Conservation (phyloP, 495 filamentous ascomycete genomes). For the Trichodelitschia bisporula region DNA sequence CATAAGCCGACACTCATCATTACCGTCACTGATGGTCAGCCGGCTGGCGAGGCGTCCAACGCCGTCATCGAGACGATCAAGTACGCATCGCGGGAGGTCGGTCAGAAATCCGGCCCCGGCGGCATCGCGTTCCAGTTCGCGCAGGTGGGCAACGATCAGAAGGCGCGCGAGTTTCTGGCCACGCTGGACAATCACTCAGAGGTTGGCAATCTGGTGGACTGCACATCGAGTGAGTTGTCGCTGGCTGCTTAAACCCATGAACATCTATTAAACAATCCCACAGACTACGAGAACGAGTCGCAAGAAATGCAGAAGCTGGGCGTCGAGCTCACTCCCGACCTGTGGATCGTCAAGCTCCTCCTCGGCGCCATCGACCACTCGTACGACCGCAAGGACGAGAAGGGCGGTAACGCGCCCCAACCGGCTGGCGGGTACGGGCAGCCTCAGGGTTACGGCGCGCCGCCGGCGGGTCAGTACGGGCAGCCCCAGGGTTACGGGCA, state of each 20-base stretch:
- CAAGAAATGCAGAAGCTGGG: conserved; percentile 35
- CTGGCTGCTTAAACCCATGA: neutral
- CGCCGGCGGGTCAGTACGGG: conserved; percentile 9
- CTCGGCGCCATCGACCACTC: conserved; percentile 42
- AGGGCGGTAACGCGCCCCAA: conserved; percentile 8
- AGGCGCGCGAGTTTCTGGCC: conserved; percentile 36
- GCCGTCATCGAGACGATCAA: conserved; percentile 26
- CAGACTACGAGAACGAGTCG: conserved; percentile 41
- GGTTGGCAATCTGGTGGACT: conserved; percentile 40
- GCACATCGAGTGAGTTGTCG: conserved; percentile 39
- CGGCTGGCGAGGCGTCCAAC: conserved; percentile 26
- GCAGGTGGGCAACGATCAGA: conserved; percentile 44
- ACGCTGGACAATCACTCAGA: conserved; percentile 36
- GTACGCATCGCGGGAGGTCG: conserved; percentile 21
- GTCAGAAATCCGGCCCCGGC: conserved; percentile 20
- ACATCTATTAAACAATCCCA: conserved; percentile 7
- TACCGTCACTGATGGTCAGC: conserved; percentile 46
- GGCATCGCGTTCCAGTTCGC: conserved; percentile 47
- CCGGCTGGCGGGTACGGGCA: conserved; percentile 7
- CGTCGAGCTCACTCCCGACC: conserved; percentile 35
- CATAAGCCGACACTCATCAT: conserved; percentile 45
- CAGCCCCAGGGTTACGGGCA: conserved; percentile 12
- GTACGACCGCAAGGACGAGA: conserved; percentile 43
- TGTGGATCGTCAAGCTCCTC: conserved; percentile 48
- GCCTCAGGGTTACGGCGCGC: conserved; percentile 11